These are phyloP conservation scores for Penicillium sp. DNA, from an alignment of 2,329 filamentous ascomycete species.

Conservation along the genomic window DNA sequence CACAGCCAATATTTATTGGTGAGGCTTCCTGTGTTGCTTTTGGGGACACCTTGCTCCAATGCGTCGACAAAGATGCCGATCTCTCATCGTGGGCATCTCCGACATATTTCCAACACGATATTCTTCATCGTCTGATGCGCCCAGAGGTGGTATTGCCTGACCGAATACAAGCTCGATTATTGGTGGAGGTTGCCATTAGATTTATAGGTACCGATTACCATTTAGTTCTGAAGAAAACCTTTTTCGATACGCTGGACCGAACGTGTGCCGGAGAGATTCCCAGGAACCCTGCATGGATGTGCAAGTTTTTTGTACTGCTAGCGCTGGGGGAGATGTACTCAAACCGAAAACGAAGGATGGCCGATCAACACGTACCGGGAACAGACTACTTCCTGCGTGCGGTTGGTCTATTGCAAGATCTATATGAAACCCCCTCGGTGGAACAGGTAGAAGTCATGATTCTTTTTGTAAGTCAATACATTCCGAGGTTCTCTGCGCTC, in stretches of 20 bases:
- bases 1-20: neutral
- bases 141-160: neutral
- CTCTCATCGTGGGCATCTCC: neutral
- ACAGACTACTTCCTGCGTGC: neutral
- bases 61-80: neutral
- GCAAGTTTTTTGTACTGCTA: neutral
- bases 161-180: neutral
- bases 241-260: neutral
- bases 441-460: neutral
- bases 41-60: neutral
- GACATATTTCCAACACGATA: neutral
- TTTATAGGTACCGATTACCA: neutral
- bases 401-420: neutral
- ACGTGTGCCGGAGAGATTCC: neutral
- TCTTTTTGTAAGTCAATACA: neutral
- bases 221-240: neutral
- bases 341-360: neutral
- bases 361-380: neutral
- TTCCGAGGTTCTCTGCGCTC: neutral
- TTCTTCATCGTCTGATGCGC: neutral
- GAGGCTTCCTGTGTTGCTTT: neutral
- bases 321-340: neutral
- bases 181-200: neutral
- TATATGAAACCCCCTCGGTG: neutral
- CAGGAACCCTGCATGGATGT: neutral